Evolutionary conservation across 192 early-diverging fungal species (phyloP).

Genomic region (Borealophlyctis nickersoniae): DNA sequence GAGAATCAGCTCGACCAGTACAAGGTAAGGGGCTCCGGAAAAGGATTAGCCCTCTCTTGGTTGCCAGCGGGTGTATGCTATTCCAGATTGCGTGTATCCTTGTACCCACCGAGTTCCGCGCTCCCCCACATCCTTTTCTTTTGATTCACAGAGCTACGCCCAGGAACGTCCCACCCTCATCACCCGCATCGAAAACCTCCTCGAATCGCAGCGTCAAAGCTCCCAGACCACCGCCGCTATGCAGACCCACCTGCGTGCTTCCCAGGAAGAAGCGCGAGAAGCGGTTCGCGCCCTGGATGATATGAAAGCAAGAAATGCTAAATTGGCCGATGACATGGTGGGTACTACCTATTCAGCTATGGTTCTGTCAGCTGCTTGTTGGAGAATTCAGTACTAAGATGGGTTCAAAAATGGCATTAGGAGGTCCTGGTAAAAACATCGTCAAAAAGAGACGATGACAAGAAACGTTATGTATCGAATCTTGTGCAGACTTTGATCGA

Average conservation of each 20-base stretch:
- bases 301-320: not conserved
- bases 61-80: no score
- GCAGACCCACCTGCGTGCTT: conserved; percentile 14
- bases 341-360: no score
- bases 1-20: conserved; percentile 40
- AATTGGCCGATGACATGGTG: conserved; percentile 17
- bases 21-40: conserved; percentile 28
- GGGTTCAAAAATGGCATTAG: no score
- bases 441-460: conserved; percentile 13
- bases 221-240: not conserved
- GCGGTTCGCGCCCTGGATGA: conserved; percentile 14
- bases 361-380: no score
- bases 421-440: conserved; percentile 4
- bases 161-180: conserved; percentile 27
- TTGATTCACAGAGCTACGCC: conserved; percentile 30
- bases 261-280: conserved; percentile 7
- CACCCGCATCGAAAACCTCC: conserved; percentile 13
- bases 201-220: not conserved
- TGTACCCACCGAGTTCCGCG: no score
- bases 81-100: no score
- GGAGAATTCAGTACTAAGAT: no score
- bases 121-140: no score
- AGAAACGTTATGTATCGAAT: not conserved
- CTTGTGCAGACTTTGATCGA: conserved; percentile 10
- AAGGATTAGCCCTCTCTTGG: no score